Conservation (phyloP, 2,329 filamentous ascomycete genomes). For the Colletotrichum cereale region DNA sequence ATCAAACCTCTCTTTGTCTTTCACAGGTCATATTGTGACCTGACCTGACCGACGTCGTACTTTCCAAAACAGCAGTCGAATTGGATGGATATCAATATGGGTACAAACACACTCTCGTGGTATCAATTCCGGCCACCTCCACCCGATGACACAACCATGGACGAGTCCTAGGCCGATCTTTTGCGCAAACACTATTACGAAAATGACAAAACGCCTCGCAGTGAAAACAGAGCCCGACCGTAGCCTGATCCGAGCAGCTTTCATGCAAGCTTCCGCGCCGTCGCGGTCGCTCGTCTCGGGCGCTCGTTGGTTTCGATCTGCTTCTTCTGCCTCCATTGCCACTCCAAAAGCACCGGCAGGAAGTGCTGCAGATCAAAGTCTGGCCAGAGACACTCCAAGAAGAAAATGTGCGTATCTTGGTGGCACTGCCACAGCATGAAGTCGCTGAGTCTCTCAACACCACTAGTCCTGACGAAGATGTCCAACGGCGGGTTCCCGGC, state of each 20-base stretch:
- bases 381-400: constrained; percentile 93
- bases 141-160: neutral
- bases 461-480: constrained; percentile 90
- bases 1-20: too few species aligned
- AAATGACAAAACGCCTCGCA: constrained; percentile 17
- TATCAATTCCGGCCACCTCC: constrained; percentile 25
- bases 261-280: constrained; percentile 34
- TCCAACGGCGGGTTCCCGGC: constrained; percentile 88
- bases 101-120: constrained; percentile 29
- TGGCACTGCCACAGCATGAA: constrained; percentile 99
- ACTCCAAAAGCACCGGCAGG: constrained; percentile 91
- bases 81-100: constrained; percentile 35
- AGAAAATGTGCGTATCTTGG: constrained; percentile 91
- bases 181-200: neutral
- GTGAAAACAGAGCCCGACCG: neutral
- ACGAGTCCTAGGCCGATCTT: constrained; percentile 1
- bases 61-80: neutral
- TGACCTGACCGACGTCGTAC: too few species aligned
- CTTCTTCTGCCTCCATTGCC: constrained; percentile 78
- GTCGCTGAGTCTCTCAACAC: constrained; percentile 91
- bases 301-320: constrained; percentile 65
- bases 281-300: constrained; percentile 50
- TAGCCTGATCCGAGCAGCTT: neutral
- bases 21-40: neutral
- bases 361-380: constrained; percentile 96